A percentile compares a stretch with the other conserved stretches of the same genome.
Evolutionary conservation across 2,329 filamentous ascomycete species (phyloP).

Genomic region (Trichoderma atrobrunneum): DNA sequence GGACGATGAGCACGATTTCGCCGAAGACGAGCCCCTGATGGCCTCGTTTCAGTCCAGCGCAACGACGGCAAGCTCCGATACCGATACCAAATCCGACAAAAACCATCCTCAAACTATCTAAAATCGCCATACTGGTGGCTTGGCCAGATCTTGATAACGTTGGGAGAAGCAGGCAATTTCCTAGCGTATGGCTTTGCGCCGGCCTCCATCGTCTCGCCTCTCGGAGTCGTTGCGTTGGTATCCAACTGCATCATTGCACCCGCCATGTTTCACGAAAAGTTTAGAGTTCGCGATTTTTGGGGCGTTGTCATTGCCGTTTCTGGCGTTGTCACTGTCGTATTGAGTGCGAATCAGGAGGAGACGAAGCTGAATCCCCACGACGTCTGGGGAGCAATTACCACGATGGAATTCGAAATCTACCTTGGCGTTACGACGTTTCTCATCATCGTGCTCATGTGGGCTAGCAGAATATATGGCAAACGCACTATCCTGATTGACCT

Average conservation of each 20-base stretch:
- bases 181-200: conserved; percentile 96
- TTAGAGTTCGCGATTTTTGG: conserved; percentile 79
- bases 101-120: conserved; percentile 68
- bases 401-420: conserved; percentile 88
- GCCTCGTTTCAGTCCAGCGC: conserved; percentile 46
- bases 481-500: conserved; percentile 88
- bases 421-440: conserved; percentile 70
- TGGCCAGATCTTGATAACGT: conserved; percentile 85
- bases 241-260: conserved; percentile 97
- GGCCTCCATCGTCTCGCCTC: conserved; percentile 91
- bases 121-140: conserved; percentile 95
- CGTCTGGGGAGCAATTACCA: conserved; percentile 84
- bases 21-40: conserved; percentile 52
- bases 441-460: conserved; percentile 75
- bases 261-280: conserved; percentile 86
- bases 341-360: conserved; percentile 86
- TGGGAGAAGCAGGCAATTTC: conserved; percentile 95
- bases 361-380: conserved; percentile 87
- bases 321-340: conserved; percentile 87
- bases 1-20: conserved; percentile 28
- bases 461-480: conserved; percentile 79
- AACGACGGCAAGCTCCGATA: conserved; percentile 26
- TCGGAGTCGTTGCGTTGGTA: conserved; percentile 94
- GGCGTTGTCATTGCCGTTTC: conserved; percentile 84
- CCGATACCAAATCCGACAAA: conserved; percentile 28